phyloP scores from a whole-genome alignment of 176 grass and related monocot genomes.

The Secale cereale region DNA sequence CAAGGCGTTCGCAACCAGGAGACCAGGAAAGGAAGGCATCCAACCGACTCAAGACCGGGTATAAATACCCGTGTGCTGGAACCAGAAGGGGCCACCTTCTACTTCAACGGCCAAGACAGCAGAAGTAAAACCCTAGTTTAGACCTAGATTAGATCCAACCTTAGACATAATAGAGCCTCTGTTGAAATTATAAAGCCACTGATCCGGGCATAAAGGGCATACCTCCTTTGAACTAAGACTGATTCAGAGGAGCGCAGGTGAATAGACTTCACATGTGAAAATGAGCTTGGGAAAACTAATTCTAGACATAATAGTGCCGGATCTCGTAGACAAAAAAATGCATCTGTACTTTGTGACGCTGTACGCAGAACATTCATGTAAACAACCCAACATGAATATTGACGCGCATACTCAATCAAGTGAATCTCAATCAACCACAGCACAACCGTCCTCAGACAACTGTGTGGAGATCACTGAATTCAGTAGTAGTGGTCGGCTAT shows the following conservation, averaged over 20 bases:
- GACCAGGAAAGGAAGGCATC: too few relatives aligned
- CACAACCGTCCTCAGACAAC: not conserved
- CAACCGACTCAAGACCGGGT: too few relatives aligned
- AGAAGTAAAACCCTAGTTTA: too few relatives aligned
- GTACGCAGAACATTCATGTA: not conserved
- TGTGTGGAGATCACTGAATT: not conserved
- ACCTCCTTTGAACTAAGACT: not conserved
- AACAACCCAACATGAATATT: not conserved
- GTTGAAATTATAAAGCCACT: too few relatives aligned
- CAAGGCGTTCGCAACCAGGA: too few relatives aligned
- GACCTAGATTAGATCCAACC: too few relatives aligned
- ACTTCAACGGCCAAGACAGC: too few relatives aligned
- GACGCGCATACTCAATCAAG: not conserved
- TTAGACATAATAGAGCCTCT: too few relatives aligned
- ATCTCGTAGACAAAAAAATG: not conserved
- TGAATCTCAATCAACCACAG: not conserved
- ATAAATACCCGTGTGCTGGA: too few relatives aligned
- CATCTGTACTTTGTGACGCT: not conserved
- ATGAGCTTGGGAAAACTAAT: not conserved
- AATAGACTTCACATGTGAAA: not conserved
- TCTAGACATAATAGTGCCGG: not conserved
- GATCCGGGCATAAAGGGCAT: too few relatives aligned
- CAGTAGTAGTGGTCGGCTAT: not conserved
- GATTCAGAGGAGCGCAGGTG: not conserved
- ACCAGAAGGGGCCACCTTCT: too few relatives aligned